phyloP scores from a whole-genome alignment of 2,329 filamentous ascomycete genomes.

The Whalleya microplaca region DNA sequence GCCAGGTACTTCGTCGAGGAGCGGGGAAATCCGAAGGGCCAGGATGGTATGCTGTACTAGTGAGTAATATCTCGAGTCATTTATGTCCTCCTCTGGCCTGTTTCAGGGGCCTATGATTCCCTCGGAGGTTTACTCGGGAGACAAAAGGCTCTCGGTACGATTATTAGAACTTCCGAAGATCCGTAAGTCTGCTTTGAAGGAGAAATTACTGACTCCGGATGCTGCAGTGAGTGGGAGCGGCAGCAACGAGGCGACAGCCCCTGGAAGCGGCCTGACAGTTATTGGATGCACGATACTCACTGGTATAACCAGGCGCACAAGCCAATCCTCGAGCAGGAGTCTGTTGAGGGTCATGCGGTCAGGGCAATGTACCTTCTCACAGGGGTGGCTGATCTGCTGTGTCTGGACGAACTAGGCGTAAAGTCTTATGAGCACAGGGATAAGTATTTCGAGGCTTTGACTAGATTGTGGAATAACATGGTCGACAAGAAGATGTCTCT shows the following conservation, averaged over 20 bases:
- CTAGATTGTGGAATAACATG: slow-evolving; percentile 63
- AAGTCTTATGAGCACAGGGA: slow-evolving; percentile 28
- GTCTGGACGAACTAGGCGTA: slow-evolving; percentile 38
- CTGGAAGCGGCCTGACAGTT: slow-evolving; percentile 52
- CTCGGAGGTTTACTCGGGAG: too few relatives aligned
- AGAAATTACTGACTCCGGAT: too few relatives aligned
- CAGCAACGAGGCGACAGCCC: slow-evolving; percentile 52
- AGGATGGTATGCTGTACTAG: slow-evolving; percentile 57
- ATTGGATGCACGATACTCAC: slow-evolving; percentile 42
- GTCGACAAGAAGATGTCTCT: slow-evolving; percentile 64
- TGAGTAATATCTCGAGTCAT: too few relatives aligned
- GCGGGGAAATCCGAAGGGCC: slow-evolving; percentile 55
- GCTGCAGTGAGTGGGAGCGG: slow-evolving; percentile 57
- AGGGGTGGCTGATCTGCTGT: slow-evolving; percentile 58
- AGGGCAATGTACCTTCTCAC: slow-evolving; percentile 64
- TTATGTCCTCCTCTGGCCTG: too few relatives aligned
- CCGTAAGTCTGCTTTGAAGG: too few relatives aligned
- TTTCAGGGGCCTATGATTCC: too few relatives aligned
- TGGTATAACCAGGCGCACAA: slow-evolving; percentile 62
- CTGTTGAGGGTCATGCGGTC: slow-evolving; percentile 63
- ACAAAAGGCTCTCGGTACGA: too few relatives aligned
- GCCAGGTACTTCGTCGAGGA: slow-evolving; percentile 62
- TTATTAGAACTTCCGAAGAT: too few relatives aligned
- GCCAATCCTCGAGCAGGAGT: slow-evolving; percentile 56
- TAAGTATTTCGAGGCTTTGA: slow-evolving; percentile 45